Percentiles rank a stretch among this genome's conserved stretches.
phyloP scores from a whole-genome alignment of 2,329 filamentous ascomycete genomes.

The Curvularia sp. region DNA sequence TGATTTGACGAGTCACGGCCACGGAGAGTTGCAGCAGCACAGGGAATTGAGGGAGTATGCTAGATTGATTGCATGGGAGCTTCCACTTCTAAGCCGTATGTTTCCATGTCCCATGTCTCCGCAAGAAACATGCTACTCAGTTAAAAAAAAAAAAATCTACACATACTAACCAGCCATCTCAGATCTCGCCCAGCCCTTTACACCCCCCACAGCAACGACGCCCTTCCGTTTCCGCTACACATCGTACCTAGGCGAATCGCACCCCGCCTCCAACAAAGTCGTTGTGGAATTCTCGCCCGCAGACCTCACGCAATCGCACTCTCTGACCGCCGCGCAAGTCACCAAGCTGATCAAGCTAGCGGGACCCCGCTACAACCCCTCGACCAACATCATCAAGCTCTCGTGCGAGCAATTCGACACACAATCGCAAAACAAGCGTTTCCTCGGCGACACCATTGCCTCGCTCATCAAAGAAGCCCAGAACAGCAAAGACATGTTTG shows the following conservation, averaged over 20 bases:
- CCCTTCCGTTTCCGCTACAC: slow-evolving; percentile 95
- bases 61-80: slow-evolving; percentile 89
- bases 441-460: slow-evolving; percentile 79
- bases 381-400: slow-evolving; percentile 82
- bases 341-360: slow-evolving; percentile 86
- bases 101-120: slow-evolving; percentile 23
- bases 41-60: slow-evolving; percentile 89
- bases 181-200: slow-evolving; percentile 86
- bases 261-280: slow-evolving; percentile 91
- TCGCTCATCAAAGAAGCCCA: slow-evolving; percentile 75
- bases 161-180: slow-evolving; percentile 11
- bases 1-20: slow-evolving; percentile 82
- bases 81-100: slow-evolving; percentile 88
- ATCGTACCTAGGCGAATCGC: slow-evolving; percentile 90
- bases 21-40: slow-evolving; percentile 86
- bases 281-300: slow-evolving; percentile 84
- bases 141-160: neutral
- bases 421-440: slow-evolving; percentile 96
- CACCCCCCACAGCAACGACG: slow-evolving; percentile 69
- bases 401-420: slow-evolving; percentile 88
- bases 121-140: neutral
- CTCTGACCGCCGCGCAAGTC: slow-evolving; percentile 71
- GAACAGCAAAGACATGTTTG: slow-evolving; percentile 80
- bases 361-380: slow-evolving; percentile 86
- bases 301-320: slow-evolving; percentile 75